Base-by-base conservation (phyloP, 495 filamentous ascomycete genomes). In the Cercophora scortea region DNA sequence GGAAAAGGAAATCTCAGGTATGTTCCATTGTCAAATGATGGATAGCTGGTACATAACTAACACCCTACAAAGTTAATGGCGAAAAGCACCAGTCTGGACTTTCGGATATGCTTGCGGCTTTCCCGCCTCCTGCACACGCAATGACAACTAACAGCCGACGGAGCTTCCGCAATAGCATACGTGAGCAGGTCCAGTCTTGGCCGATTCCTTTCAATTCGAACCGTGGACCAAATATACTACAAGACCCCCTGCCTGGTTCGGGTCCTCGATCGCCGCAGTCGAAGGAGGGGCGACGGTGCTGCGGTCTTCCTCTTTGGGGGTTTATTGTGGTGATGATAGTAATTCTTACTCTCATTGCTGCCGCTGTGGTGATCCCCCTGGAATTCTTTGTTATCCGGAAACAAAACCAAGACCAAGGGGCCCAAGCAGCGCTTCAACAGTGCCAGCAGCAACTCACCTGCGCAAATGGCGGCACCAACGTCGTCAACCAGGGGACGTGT, bases 71-170 rank as follows among this genome's bases (percentile, higher is more conserved):
- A 73, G 66, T 55, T 57, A 63, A 61, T 34, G 58, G 62, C 54
- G 71, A 70, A 54, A 79, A 71, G 59, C 75, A 69, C 55, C 77
- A 68, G 79, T 90, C 58, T 13, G 73, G 74, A 6, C 75, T 98
- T 42, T 91, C 89, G 13, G 90, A 95, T 61, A 96, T 96, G 63
- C 76, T 98, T 6, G 86, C 88, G 11, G 88, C 90, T 12, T 98
- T 98, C 53, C 93, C 93, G 8, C 86, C 90, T 10, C 90, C 93
- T 6, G 82, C 79, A 5, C 73, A 82, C 1, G 49, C 62, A 12
- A 47, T 77, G 42, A 16, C 55, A 15, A 39, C 33, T 6, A 74
- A 75, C 8, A 83, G 77, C 6, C 81, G 80, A 16, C 77, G 60
- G 49, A 68, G 68, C 46, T 54, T 70, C 46, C 72, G 71, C 34